These are phyloP conservation scores for Calonectria naviculata DNA, from an alignment of 2,329 filamentous ascomycete species.

Conservation along the genomic window DNA sequence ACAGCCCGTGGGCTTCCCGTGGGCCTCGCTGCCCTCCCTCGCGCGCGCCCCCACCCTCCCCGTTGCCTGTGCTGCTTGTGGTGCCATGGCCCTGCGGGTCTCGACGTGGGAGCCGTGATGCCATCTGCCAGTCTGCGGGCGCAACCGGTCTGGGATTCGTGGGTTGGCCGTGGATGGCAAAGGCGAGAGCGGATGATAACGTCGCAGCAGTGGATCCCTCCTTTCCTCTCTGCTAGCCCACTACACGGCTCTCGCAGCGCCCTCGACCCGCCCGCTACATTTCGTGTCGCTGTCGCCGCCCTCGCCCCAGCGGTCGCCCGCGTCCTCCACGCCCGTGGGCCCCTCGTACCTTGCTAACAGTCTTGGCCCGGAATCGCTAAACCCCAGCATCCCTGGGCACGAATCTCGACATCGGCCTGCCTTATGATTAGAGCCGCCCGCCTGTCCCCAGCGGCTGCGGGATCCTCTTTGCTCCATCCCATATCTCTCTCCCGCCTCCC, in stretches of 20 bases:
- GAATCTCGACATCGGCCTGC: slow-evolving; percentile 45
- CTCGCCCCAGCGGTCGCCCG: slow-evolving; percentile 1
- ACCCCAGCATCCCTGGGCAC: slow-evolving; percentile 40
- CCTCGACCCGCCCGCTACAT: slow-evolving; percentile 3
- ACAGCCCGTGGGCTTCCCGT: slow-evolving; percentile 30
- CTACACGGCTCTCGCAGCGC: slow-evolving; percentile 15
- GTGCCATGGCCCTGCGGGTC: slow-evolving; percentile 42
- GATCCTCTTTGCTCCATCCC: slow-evolving; percentile 29
- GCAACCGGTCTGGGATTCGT: slow-evolving; percentile 43
- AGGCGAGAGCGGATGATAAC: slow-evolving; percentile 41
- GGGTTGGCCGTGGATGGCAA: slow-evolving; percentile 34
- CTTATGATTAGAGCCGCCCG: slow-evolving; percentile 43
- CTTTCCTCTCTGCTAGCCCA: slow-evolving; percentile 28
- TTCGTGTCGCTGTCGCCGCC: neutral
- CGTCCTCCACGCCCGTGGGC: slow-evolving; percentile 16
- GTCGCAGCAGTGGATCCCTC: slow-evolving; percentile 35
- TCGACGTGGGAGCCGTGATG: slow-evolving; percentile 44
- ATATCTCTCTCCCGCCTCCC: slow-evolving; percentile 34
- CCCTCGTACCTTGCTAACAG: slow-evolving; percentile 35
- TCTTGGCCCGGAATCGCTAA: slow-evolving; percentile 35
- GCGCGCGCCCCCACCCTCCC: slow-evolving; percentile 34
- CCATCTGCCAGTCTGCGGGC: slow-evolving; percentile 43
- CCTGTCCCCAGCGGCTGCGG: slow-evolving; percentile 25
- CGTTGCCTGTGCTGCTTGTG: slow-evolving; percentile 32
- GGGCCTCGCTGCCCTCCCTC: slow-evolving; percentile 23